Evolutionary conservation across 2,329 filamentous ascomycete species (phyloP), one percentile per base, ranked within the genome.

Genomic region (Zasmidium cellare): DNA sequence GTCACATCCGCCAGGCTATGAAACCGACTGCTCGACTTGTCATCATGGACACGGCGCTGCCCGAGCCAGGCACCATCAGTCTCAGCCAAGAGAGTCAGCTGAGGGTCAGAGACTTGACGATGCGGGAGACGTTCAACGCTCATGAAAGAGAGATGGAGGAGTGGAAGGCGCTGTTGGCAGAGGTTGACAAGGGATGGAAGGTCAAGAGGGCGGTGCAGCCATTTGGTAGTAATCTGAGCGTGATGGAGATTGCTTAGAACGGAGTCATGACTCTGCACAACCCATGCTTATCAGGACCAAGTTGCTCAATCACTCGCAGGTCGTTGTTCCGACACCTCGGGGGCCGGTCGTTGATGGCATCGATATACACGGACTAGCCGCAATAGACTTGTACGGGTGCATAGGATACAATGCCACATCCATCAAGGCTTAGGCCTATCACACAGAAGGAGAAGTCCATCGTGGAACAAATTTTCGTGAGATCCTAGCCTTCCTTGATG

Each of bases 121-220:
- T 68, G 66, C 61, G 67, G 49, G 55, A 62, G 38, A 58, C 59
- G 9, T 65, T 67, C 55, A 68, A 68, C 44, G 65, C 65, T 9
- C 59, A 60, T 22, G 66, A 68, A 51, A 57, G 66, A 12, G 63
- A 66, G 28, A 24, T 60, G 16, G 60, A 63, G 22, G 66, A 67
- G 24, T 68, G 66, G 66, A 56, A 56, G 31, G 22, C 41, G 50
- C 44, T 61, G 31, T 20, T 54, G 35, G 50, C 53, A 9, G 46
- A 56, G 38, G 54, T 61, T 18, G 51, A 57, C n/a, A 55, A 60
- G 44, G 16, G n/a, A 19, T 51, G 25, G 48, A 51, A 20, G 25
- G 11, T 14, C 9, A 38, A 35, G 20, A 16, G 48, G 9, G 22
- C 22, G 25, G 48, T 35, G 25, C 25, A 38, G 25, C 24, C 48